Evolutionary conservation across 176 grass and related monocot species (phyloP).

Genomic region (Zea luxurians): DNA sequence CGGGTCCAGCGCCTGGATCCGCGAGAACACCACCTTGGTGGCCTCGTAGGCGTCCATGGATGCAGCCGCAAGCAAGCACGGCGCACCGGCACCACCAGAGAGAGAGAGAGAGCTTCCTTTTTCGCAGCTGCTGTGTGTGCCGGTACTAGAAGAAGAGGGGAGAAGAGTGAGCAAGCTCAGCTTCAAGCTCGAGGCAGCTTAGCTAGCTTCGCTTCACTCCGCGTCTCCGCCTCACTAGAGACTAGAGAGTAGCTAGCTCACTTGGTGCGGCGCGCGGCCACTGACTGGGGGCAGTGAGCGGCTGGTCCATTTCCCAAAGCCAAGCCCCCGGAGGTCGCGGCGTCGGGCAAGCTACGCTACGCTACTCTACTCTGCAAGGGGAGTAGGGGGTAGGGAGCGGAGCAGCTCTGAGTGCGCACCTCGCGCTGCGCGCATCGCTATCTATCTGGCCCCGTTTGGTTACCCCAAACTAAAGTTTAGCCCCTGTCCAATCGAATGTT

Average conservation of each 20-base stretch:
- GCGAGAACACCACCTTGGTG: conserved; percentile 92
- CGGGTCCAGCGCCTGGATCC: conserved; percentile 91
- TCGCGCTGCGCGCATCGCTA: conserved; percentile 47
- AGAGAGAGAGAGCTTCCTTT: not conserved
- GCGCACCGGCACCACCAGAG: too few species aligned
- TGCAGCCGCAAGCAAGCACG: not conserved
- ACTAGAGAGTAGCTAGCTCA: too few species aligned
- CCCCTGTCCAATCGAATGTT: too few species aligned
- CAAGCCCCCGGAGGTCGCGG: conserved; percentile 11
- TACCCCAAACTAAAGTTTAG: too few species aligned
- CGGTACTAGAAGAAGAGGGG: not conserved
- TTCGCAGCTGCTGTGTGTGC: not conserved
- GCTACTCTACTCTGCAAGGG: not conserved
- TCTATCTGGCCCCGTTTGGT: too few species aligned
- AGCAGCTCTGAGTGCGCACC: conserved; percentile 34
- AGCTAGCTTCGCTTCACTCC: not conserved
- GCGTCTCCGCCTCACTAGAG: too few species aligned
- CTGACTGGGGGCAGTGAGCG: not conserved
- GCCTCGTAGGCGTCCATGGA: conserved; percentile 96
- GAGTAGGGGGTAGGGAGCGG: too few species aligned
- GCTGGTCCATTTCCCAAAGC: conserved; percentile 39
- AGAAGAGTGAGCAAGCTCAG: not conserved
- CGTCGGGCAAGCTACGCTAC: conserved; percentile 32
- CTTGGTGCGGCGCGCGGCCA: not conserved
- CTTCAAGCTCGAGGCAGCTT: not conserved